Base-by-base conservation (phyloP, 1,284 basidiomycete species). In the Ustilago loliicola region DNA sequence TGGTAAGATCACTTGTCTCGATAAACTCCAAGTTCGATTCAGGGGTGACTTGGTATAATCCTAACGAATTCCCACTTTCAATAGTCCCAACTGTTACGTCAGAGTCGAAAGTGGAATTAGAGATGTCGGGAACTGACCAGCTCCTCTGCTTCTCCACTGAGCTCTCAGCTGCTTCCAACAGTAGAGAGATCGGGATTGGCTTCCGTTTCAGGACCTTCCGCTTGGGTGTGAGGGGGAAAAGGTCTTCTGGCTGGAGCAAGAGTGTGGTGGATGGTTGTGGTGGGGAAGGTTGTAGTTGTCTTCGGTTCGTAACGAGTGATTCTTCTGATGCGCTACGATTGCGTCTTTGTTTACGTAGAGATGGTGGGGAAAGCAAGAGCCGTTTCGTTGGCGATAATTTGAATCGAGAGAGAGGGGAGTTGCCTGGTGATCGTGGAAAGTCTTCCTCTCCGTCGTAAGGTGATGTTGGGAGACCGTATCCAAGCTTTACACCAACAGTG, bases 111-210 rank as follows among this genome's bases (percentile, higher is more conserved):
- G 21, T 19, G 13, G 23, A 38, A 2, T 36, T n/a, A 38, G 54
- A 61, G 15, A 60, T 50, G 13, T 64, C 61, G 2, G 67, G 62
- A 0, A 65, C 58, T 0, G 57, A 61, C 10, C 19, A 51, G 27
- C 61, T 70, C 1, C 67, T 23, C 23, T 51, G 34, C 29, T 60
- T 54, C 1, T 45, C 42, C 13, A 32, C 11, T 38, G 25, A 6
- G 11, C 23, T 7, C 4, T 62, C 17, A 1, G 21, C 48, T 13
- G 21, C 47, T 21, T 57, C 36, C 3, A 53, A 13, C 5, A 71
- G 61, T 3, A 72, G 64, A 11, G 50, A 66, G 13, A 34, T 3
- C 0, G 70, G 70, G 51, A 72, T 72, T 4, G 70, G 70, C 21
- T 72, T 72, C 9, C 70, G 63, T 19, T 34, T 53, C 30, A 51